A percentile compares a stretch with the other conserved stretches of the same genome.
Evolutionary conservation across 331 rosid genomes (phyloP).

Genomic region (Rhamnella rubrinervis): DNA sequence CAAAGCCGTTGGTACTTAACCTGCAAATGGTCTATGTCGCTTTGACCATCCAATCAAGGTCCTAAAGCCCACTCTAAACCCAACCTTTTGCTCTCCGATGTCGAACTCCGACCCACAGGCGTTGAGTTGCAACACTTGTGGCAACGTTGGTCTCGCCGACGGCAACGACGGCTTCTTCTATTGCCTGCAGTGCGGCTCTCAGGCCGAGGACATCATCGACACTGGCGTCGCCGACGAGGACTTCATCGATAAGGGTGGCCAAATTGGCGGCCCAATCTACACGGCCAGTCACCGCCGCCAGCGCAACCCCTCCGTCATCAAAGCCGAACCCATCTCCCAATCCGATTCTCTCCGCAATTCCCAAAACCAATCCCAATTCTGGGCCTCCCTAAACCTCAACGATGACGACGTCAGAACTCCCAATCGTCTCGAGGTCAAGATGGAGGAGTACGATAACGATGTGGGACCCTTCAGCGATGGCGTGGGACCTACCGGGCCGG

Average conservation of each 20-base stretch:
- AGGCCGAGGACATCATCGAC: conserved; percentile 52
- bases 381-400: conserved; percentile 35
- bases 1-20: too few relatives aligned
- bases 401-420: conserved; percentile 20
- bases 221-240: conserved; percentile 68
- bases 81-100: conserved; percentile 29
- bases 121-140: conserved; percentile 56
- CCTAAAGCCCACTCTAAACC: too few relatives aligned
- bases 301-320: conserved; percentile 21
- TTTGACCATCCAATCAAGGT: too few relatives aligned
- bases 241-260: conserved; percentile 31
- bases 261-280: conserved; percentile 47
- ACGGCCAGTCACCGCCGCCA: conserved; percentile 47
- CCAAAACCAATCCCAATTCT: conserved; percentile 35
- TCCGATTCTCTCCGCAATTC: conserved; percentile 22
- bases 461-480: conserved; percentile 27
- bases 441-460: conserved; percentile 12
- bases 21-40: too few relatives aligned
- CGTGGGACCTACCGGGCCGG: conserved; percentile 46
- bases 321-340: conserved; percentile 57
- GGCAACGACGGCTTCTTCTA: conserved; percentile 70
- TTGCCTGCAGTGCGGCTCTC: conserved; percentile 58
- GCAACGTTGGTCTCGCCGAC: conserved; percentile 38
- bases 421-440: conserved; percentile 6
- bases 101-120: conserved; percentile 29